Conservation (phyloP, 2,329 filamentous ascomycete species). For the Neoscytalidium dimidiatum region DNA sequence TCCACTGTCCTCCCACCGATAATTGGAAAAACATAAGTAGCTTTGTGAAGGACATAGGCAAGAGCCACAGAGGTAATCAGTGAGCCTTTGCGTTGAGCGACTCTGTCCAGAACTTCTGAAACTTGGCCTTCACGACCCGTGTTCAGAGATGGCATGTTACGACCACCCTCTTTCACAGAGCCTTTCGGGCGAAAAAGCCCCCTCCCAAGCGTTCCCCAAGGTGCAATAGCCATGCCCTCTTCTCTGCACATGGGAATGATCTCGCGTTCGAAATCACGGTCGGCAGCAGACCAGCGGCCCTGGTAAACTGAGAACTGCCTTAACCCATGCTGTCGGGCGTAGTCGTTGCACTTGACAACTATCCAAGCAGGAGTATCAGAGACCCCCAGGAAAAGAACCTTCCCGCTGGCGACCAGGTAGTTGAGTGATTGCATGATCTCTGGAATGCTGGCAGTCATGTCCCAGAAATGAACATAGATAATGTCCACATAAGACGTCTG, state of each 20-base stretch:
- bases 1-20: conserved; percentile 69
- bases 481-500: conserved; percentile 69
- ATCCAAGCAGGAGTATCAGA: conserved; percentile 47
- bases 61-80: conserved; percentile 64
- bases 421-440: conserved; percentile 49
- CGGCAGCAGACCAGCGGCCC: conserved; percentile 44
- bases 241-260: conserved; percentile 47
- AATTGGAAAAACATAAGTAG: conserved; percentile 72
- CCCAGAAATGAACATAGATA: conserved; percentile 44
- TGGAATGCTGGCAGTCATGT: conserved; percentile 43
- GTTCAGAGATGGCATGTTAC: conserved; percentile 34
- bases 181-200: too few species aligned
- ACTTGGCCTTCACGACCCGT: conserved; percentile 54
- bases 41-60: conserved; percentile 73
- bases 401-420: conserved; percentile 40
- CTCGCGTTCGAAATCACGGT: conserved; percentile 48
- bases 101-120: conserved; percentile 60
- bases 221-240: conserved; percentile 47
- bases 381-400: conserved; percentile 50
- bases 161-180: conserved; percentile 40
- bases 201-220: conserved; percentile 56
- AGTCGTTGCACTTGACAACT: conserved; percentile 28
- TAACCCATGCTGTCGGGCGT: conserved; percentile 43
- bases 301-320: conserved; percentile 43
- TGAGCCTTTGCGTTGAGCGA: conserved; percentile 51